These are phyloP conservation scores for Aspergillus niger DNA, from an alignment of 2,329 filamentous ascomycete species.

Conservation along the genomic window DNA sequence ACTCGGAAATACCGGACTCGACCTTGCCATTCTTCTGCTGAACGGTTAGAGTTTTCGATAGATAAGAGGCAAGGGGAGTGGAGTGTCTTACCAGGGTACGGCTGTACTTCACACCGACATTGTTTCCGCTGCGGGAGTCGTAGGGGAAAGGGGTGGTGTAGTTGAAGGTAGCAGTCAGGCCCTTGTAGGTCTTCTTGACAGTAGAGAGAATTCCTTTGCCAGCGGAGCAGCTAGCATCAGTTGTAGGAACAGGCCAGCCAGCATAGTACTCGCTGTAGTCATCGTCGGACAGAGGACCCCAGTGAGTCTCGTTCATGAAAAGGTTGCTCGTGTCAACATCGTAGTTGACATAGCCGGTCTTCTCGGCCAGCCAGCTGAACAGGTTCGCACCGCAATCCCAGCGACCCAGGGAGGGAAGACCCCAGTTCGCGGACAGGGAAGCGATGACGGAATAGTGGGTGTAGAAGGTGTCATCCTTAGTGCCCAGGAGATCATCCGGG, in stretches of 20 bases:
- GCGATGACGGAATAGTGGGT: slow-evolving; percentile 73
- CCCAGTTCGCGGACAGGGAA: slow-evolving; percentile 71
- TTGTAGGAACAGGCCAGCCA: slow-evolving; percentile 36
- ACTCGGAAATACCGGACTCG: slow-evolving; percentile 4
- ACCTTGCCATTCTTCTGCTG: slow-evolving; percentile 11
- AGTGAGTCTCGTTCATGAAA: slow-evolving; percentile 59
- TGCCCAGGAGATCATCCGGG: slow-evolving; percentile 63
- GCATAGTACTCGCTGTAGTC: slow-evolving; percentile 27
- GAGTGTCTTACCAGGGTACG: slow-evolving; percentile 18
- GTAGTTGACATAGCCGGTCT: slow-evolving; percentile 58
- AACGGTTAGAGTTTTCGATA: background rate
- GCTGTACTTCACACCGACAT: slow-evolving; percentile 22
- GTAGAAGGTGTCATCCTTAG: slow-evolving; percentile 69
- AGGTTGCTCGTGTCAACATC: slow-evolving; percentile 44
- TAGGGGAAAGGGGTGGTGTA: slow-evolving; percentile 37
- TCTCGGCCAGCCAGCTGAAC: slow-evolving; percentile 60
- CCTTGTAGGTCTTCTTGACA: slow-evolving; percentile 35
- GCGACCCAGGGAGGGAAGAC: slow-evolving; percentile 67
- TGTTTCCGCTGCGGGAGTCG: slow-evolving; percentile 23
- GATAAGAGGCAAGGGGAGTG: background rate
- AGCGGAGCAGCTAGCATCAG: slow-evolving; percentile 37
- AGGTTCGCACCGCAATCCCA: slow-evolving; percentile 75
- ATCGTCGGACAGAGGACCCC: slow-evolving; percentile 44
- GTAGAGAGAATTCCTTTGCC: slow-evolving; percentile 36
- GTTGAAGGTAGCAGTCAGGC: slow-evolving; percentile 32